Base-by-base conservation (phyloP, 345 rosid genomes). In the Rubroshorea leprosula region DNA sequence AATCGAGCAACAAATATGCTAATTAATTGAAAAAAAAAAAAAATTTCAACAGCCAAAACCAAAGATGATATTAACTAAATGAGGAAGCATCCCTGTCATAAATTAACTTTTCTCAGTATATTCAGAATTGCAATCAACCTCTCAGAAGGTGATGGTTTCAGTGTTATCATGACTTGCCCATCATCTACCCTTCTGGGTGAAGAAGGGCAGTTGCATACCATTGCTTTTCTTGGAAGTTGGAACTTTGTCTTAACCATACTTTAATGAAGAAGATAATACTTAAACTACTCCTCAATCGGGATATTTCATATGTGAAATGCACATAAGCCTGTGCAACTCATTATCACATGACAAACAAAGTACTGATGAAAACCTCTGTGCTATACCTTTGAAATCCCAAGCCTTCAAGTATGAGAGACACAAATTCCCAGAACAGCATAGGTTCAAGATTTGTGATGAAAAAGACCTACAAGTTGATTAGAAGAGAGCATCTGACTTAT, bases 371-470 rank as follows among this genome's bases (percentile, higher is more conserved):
- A 60, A 57, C 24, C 48, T 39, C 25, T 41, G 41, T 21, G 62
- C 59, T 53, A n/a, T 74, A 93, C 99, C 99, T 83, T 67, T 78
- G 83, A 76, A 85, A 89, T 53, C 89, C 86, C 79, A 93, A 58
- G 70, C 91, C 89, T 74, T 77, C 87, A 60, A 85, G 68, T 49
- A 89, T 60, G 51, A 66, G 63, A 49, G 90, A 80, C 10, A 83
- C 78, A 71, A 89, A 89, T 50, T 82, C 85, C 94, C 87, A 87
- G 65, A 87, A 89, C 73, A 63, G 81, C 63, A 85, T 54, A 7
- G 90, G 96, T 76, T 89, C 77, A 10, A 72, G 74, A 78, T 93
- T 85, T 4, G 97, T 93, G 76, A 93, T 82, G 62, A 89, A 87
- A 69, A 89, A 93, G 24, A 84, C 96, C 97, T 93, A 70, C 75